phyloP scores from a whole-genome alignment of 2,329 filamentous ascomycete species.

The Orbilia oligospora region DNA sequence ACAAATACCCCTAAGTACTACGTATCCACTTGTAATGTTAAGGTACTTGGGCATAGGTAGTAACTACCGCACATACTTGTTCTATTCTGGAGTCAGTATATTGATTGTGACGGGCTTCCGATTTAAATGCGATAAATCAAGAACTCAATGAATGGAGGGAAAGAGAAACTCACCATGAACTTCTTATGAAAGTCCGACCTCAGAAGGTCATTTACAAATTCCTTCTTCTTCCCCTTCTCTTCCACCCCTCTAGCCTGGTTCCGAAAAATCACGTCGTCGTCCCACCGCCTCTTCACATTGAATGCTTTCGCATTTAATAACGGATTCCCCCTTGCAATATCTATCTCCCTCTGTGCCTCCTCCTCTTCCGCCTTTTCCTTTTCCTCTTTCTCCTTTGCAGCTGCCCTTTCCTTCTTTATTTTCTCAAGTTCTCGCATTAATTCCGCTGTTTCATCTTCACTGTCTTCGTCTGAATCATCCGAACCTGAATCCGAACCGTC shows the following conservation, averaged over 20 bases:
- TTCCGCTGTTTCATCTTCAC: constrained; percentile 88
- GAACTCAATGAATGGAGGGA: background rate
- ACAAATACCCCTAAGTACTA: too few species aligned
- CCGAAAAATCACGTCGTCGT: constrained; percentile 99
- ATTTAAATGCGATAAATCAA: too few species aligned
- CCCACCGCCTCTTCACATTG: constrained; percentile 92
- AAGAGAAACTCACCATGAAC: constrained; percentile 79
- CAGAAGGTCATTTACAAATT: constrained; percentile 78
- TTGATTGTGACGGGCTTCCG: too few species aligned
- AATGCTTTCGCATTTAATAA: constrained; percentile 85
- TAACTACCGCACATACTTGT: constrained; percentile 70
- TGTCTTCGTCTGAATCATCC: constrained; percentile 72
- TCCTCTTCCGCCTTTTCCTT: constrained; percentile 84
- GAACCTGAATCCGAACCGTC: constrained; percentile 70
- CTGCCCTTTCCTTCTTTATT: constrained; percentile 87
- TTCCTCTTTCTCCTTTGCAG: constrained; percentile 85
- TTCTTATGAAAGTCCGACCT: constrained; percentile 94
- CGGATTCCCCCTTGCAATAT: constrained; percentile 93
- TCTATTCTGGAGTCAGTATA: constrained; percentile 64
- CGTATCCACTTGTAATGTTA: too few species aligned
- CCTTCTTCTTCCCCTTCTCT: constrained; percentile 87
- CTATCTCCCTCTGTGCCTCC: constrained; percentile 84
- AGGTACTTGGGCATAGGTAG: background rate
- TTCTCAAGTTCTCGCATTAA: constrained; percentile 93
- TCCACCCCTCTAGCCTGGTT: constrained; percentile 97